Percentiles rank a stretch among this genome's conserved stretches.
phyloP scores from a whole-genome alignment of 2,329 filamentous ascomycete genomes.

The Beauveria caledonica region DNA sequence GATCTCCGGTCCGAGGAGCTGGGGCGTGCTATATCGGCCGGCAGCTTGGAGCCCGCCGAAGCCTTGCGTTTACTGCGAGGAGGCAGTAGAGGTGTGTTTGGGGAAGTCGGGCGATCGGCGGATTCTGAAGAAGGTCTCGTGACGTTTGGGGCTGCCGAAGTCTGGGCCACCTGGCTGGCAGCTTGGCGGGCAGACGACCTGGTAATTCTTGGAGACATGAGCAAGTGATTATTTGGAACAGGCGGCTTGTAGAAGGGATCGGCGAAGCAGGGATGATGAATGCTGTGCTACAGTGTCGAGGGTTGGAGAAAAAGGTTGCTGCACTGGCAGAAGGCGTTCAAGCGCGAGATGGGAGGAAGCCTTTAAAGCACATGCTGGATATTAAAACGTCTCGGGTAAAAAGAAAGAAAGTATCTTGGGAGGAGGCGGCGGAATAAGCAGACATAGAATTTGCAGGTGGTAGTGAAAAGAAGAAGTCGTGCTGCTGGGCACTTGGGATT shows the following conservation, averaged over 20 bases:
- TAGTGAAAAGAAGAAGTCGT: slow-evolving; percentile 11
- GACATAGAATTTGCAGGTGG: background rate
- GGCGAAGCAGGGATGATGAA: background rate
- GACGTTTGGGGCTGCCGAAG: slow-evolving; percentile 33
- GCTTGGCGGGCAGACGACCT: slow-evolving; percentile 89
- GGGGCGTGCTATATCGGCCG: slow-evolving; percentile 23
- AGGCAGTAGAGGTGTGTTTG: slow-evolving; percentile 32
- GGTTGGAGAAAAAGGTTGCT: background rate
- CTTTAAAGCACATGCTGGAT: background rate
- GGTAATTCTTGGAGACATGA: slow-evolving; percentile 96
- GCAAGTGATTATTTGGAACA: slow-evolving; percentile 34
- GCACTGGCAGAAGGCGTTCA: slow-evolving; percentile 8
- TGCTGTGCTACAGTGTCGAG: background rate
- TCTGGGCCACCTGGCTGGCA: slow-evolving; percentile 51
- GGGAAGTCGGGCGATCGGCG: slow-evolving; percentile 29
- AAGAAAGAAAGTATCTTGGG: background rate
- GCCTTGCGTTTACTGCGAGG: slow-evolving; percentile 80
- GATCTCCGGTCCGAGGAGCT: slow-evolving; percentile 46
- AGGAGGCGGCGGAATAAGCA: background rate
- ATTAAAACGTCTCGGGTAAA: background rate
- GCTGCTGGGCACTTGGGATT: background rate
- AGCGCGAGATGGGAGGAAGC: slow-evolving; percentile 11
- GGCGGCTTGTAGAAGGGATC: slow-evolving; percentile 11
- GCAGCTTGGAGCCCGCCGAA: slow-evolving; percentile 43
- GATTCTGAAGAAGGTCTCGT: slow-evolving; percentile 30